Evolutionary conservation across 2,329 filamentous ascomycete genomes (phyloP).

Genomic region (Colletotrichum sp.): DNA sequence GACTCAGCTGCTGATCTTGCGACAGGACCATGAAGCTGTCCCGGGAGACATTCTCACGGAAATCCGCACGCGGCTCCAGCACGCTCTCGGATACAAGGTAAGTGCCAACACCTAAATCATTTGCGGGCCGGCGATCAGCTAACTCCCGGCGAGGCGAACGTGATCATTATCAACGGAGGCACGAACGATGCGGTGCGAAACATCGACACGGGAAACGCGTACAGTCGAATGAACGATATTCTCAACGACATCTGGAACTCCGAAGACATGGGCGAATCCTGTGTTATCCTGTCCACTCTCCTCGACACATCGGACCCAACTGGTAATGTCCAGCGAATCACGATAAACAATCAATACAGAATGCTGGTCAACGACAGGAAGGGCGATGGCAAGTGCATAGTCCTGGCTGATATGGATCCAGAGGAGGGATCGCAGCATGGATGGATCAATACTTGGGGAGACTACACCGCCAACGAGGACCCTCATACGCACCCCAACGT

Average conservation of each 20-base stretch:
- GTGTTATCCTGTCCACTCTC: background rate
- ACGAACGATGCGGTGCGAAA: background rate
- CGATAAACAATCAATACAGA: background rate
- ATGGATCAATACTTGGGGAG: background rate
- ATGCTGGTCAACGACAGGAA: background rate
- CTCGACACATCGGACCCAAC: background rate
- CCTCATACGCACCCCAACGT: background rate
- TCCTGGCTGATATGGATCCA: background rate
- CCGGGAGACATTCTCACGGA: background rate
- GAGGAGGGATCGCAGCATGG: background rate
- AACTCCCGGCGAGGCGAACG: background rate
- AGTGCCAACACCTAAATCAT: accelerated
- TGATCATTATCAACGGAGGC: background rate
- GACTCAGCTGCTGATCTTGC: accelerated
- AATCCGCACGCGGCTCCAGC: background rate
- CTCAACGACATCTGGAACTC: background rate
- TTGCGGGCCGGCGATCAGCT: accelerated
- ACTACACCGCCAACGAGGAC: background rate
- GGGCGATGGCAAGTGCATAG: background rate
- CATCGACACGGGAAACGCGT: background rate
- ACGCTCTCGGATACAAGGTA: background rate
- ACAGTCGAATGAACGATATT: background rate
- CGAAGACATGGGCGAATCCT: background rate
- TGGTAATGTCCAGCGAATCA: slow-evolving; percentile 12
- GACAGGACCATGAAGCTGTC: background rate